Base-by-base conservation (phyloP, 1,139 yeast species). In the Entelexis paramagnoliae region DNA sequence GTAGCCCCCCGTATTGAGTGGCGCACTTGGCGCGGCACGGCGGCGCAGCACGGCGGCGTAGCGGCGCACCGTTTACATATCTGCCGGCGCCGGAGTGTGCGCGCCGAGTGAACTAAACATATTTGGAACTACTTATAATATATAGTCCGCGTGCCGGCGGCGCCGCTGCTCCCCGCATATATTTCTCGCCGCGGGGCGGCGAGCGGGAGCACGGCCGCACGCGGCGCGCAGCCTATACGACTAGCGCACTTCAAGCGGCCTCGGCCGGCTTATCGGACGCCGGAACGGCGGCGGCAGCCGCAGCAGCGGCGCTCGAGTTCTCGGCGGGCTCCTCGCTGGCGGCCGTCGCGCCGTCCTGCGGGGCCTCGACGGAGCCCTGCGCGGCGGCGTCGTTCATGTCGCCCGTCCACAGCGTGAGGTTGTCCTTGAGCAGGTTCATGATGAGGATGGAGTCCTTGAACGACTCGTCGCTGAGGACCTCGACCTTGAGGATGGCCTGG, bases 401-500 rank as follows among this genome's bases (percentile, higher is more conserved):
- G 47, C 62, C 63, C 29, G 63, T 61, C 98, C 98, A 91, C 75
- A 91, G 82, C 63, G 98, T 91, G 75, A 91, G 80, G 81, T 91
- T 91, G 75, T 91, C 98, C 77, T 96, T 85, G 71, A 91, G 82
- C 71, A 91, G 81, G 80, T 91, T 97, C 98, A 91, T 89, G 71
- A 91, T 91, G 72, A 91, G 81, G 62, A 97, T 91, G 59, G 96
- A 88, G 72, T 91, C 98, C 73, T 91, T 87, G 81, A 91, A 91
- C 62, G 96, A 85, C 76, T 91, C 98, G 76, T 91, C 98, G 48
- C 95, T 85, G 66, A 91, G 79, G 61, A 97, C 89, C 74, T 91
- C 98, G 70, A 91, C 82, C 76, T 91, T 97, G 62, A 97, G 96
- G 68, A 91, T 95, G 61, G 98, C 98, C 70, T 91, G 98, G 71